Conservation (phyloP, 1,139 yeast species). For the Saccharomyces uvarum region DNA sequence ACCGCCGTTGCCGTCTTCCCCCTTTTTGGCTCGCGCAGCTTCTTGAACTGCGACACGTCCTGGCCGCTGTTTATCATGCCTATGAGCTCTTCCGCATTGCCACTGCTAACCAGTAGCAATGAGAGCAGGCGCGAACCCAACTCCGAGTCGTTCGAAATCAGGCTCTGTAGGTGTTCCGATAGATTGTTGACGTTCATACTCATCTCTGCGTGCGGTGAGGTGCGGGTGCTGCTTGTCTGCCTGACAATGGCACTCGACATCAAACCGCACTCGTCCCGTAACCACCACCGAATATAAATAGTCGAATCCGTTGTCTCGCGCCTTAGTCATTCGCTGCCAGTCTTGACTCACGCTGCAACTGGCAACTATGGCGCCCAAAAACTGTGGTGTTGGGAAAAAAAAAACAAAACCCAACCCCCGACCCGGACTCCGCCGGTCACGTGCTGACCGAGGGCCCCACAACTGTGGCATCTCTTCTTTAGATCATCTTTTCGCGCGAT, state of each 20-base stretch:
- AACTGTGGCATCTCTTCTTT: background rate
- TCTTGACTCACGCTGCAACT: background rate
- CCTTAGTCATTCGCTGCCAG: background rate
- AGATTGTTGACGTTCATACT: constrained; percentile 2
- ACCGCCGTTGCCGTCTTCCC: constrained; percentile 3
- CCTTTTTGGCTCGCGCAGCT: background rate
- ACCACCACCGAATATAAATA: background rate
- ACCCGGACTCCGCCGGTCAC: background rate
- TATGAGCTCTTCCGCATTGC: constrained; percentile 26
- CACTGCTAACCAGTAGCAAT: constrained; percentile 26
- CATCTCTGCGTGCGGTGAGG: background rate
- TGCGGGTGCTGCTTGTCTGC: too few species aligned
- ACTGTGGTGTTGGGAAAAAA: background rate
- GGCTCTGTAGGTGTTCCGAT: constrained; percentile 13
- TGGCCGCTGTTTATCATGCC: constrained; percentile 22
- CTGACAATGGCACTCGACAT: background rate
- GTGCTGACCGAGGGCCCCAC: background rate
- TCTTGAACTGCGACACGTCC: background rate
- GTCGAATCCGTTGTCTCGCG: background rate
- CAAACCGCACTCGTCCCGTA: background rate
- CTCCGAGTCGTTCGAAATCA: constrained; percentile 25
- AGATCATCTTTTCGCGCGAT: background rate
- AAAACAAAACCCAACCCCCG: background rate
- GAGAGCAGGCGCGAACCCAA: constrained; percentile 28
- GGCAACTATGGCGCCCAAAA: background rate